Base-by-base conservation (phyloP, 257 asterid species). In the Petrea volubilis region DNA sequence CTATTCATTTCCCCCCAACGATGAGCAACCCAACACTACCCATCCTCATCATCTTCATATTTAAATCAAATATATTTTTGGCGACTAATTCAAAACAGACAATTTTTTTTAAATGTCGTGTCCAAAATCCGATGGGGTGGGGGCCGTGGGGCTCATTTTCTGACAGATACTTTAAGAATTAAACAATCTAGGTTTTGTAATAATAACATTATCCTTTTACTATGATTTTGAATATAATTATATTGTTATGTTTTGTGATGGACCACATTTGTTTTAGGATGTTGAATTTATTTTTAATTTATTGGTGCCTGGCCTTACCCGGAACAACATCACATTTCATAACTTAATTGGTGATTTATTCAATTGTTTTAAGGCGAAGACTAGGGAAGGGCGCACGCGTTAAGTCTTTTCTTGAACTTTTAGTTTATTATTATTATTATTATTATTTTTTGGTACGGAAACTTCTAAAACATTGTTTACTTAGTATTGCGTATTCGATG, bases 151-250 rank as follows among this genome's bases (percentile, higher is more conserved):
- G 61, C 62, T 34, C 62, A 34, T 15, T 46, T 60, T 55, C 53
- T 8, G 5, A 11, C 43, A 56, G 34, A 55, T 38, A 25, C 15
- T 38, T 56, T 17, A 7, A 14, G 13, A 18, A 27, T 11, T 13
- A 25, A 10, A 10, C 47, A n/a, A 15, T 17, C 20, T 3, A 40
- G 2, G 18, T 29, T 1, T 28, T 10, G 55, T 17, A 63, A 56
- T 63, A 70, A 76, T 55, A 76, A 46, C 60, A 18, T 62, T 63
- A 70, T 76, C 77, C n/a, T 63, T 55, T 25, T 27, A 51, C 77
- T 64, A 70, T 76, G 62, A 64, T 52, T 50, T 33, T 46, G 68
- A 49, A 55, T 44, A 14, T 31, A 38, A 52, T 52, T 10, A 4
- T 74, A 66, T 67, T 49, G 24, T 38, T n/a, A n/a, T n/a, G n/a